Conservation (phyloP, 2,329 filamentous ascomycete species). For the Sphaceloma murrayae region DNA sequence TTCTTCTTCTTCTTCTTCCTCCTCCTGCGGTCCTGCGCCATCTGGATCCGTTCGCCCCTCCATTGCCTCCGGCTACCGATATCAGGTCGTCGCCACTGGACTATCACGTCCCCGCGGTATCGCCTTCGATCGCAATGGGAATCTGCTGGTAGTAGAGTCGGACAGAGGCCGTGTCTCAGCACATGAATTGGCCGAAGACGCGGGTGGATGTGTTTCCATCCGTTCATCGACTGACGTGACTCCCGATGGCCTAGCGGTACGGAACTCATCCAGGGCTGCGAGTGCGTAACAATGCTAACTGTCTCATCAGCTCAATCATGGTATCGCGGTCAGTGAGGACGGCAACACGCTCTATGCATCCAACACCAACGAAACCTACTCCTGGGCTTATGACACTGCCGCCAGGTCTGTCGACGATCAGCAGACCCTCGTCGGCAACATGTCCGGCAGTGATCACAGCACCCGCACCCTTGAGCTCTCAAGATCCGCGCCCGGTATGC, state of each 20-base stretch:
- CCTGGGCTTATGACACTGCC: slow-evolving; percentile 56
- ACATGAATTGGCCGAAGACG: slow-evolving; percentile 27
- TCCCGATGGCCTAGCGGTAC: slow-evolving; percentile 8
- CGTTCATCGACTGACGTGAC: slow-evolving; percentile 12
- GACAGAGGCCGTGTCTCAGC: slow-evolving; percentile 29
- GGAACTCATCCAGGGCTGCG: no score
- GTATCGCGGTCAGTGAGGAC: slow-evolving; percentile 39
- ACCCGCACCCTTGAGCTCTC: slow-evolving; percentile 60
- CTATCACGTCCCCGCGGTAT: slow-evolving; percentile 39
- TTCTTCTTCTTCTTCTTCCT: background rate
- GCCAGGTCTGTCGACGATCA: slow-evolving; percentile 38
- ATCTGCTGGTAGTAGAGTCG: slow-evolving; percentile 41
- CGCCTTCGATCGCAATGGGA: slow-evolving; percentile 39
- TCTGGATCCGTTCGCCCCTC: slow-evolving; percentile 26
- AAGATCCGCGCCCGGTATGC: slow-evolving; percentile 42
- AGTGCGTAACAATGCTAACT: background rate
- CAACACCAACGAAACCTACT: slow-evolving; percentile 47
- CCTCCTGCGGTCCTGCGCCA: slow-evolving; percentile 18
- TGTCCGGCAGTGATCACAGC: slow-evolving; percentile 52
- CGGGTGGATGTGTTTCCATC: slow-evolving; percentile 16
- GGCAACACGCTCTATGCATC: slow-evolving; percentile 47
- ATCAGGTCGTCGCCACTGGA: slow-evolving; percentile 38
- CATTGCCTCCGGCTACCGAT: slow-evolving; percentile 34
- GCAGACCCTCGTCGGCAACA: slow-evolving; percentile 49
- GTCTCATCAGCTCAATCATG: slow-evolving; percentile 38